Evolutionary conservation across 306 rosid genomes (phyloP).

Genomic region (Coriaria nepalensis): DNA sequence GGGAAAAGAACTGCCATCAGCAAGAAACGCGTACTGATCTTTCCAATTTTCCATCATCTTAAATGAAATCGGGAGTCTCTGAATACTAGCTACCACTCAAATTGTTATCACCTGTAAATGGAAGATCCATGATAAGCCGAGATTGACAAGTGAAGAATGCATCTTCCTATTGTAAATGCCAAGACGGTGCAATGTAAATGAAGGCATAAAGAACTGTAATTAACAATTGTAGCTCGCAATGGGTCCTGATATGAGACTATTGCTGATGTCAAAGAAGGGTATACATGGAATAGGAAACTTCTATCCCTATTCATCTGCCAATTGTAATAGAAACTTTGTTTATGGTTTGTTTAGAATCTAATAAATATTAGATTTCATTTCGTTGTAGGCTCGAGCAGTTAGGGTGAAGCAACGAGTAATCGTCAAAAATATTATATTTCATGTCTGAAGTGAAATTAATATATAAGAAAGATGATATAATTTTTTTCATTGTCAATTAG

Average conservation of each 20-base stretch:
- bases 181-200: not conserved
- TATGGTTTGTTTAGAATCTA: no score
- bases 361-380: no score
- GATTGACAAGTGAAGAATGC: not conserved
- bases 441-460: no score
- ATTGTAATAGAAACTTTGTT: no score
- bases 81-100: conserved; percentile 12
- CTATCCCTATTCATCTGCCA: no score
- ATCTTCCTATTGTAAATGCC: conserved; percentile 9
- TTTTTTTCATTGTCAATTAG: no score
- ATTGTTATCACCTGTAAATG: conserved; percentile 22
- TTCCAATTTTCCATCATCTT: not conserved
- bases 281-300: conserved; percentile 44
- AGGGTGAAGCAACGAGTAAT: no score
- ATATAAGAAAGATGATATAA: no score
- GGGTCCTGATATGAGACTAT: conserved; percentile 41
- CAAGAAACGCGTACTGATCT: conserved; percentile 23
- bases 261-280: conserved; percentile 45
- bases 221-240: conserved; percentile 26
- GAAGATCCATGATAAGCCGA: conserved; percentile 4
- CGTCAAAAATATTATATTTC: no score
- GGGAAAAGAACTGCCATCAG: conserved; percentile 30
- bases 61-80: conserved; percentile 22
- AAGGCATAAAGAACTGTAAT: conserved; percentile 16
- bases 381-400: no score